Base-by-base conservation (phyloP, 306 rosid genomes). In the Fragaria ananassa region DNA sequence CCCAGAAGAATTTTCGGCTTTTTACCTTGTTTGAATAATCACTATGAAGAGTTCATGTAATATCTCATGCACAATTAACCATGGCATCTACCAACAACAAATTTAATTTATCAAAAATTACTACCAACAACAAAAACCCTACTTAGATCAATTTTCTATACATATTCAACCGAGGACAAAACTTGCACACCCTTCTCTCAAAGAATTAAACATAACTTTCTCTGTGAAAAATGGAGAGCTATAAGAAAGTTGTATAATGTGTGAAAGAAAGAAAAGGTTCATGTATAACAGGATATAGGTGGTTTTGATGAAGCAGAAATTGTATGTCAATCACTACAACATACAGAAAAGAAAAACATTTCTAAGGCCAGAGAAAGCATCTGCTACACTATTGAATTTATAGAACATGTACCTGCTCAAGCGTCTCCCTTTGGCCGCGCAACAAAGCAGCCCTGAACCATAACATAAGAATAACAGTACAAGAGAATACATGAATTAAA, bases 351-450 rank as follows among this genome's bases (percentile, higher is more conserved):
- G 23, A 19, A 34, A 35, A 35, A 39, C 23, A 4, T 23, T 56
- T 8, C 0, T 37, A 41, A 58, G 68, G 17, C 42, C 42, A 41
- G 4, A 23, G 1, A 27, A 53, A 25, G 74, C 21, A 78, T 17
- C 31, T 18, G 18, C 19, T 10, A 72, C 45, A 15, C 68, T 8
- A 27, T 9, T 10, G 3, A 78, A 64, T 47, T 63, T 57, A 69
- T 53, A 56, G 21, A 74, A 79, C 76, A 75, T 74, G 63, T 23
- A 88, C 99, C 97, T 78, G 97, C 79, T 90, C 97, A 78, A 88
- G 91, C 66, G 75, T 86, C 85, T 90, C 97, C 79, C 97, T 91
- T 77, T 83, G 91, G 67, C 97, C 99, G 41, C 87, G 99, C 87
- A 95, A 76, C 71, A 92, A 76, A 15, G 93, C 87, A 54, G 97